Evolutionary conservation across 306 rosid species (phyloP), one percentile per base, ranked within the genome.

Genomic region (Sechiopsis laciniata): DNA sequence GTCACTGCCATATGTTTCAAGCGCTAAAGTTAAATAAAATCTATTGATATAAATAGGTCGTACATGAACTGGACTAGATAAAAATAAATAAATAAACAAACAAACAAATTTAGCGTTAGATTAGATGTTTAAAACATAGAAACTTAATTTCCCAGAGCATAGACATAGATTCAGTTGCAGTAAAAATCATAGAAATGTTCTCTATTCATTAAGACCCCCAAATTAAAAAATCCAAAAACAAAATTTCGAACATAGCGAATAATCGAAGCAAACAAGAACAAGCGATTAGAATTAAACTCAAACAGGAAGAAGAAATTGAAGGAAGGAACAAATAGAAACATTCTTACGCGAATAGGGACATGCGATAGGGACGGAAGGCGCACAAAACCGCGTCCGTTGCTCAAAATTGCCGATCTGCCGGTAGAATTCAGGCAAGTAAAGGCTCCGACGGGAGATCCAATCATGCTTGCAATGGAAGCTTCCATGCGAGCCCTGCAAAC

Each of bases 401-500:
- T 53, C 19, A 74, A 76, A 32, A 78, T 13, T 62, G 19, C 54
- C 40, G 89, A 79, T 80, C 91, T 77, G 24, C 70, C 53, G 3
- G 77, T 21, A 63, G 68, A 65, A 35, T 80, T 63, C 0, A 84
- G 77, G 51, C 70, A 77, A 62, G 75, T 17, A 13, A 17, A 72
- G 29, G 63, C 58, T 19, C 77, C 64, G n/a, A 72, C 60, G 24
- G 87, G 77, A 50, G 90, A 88, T 72, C 85, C 82, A 67, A 85
- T 57, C 19, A 88, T 55, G 7, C 80, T 78, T 0, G 87, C 78
- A 29, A 80, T 72, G 15, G 84, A 81, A 16, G 88, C 84, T 20
- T 89, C 94, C 91, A 91, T 87, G 72, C 46, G 75, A 73, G 76
- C 83, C 78, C 80, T 76, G 83, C 51, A 16, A 83, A 75, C 11